Base-by-base conservation (phyloP, 225 moss, liverwort and hornwort genomes). In the Thuidium tamariscinum region DNA sequence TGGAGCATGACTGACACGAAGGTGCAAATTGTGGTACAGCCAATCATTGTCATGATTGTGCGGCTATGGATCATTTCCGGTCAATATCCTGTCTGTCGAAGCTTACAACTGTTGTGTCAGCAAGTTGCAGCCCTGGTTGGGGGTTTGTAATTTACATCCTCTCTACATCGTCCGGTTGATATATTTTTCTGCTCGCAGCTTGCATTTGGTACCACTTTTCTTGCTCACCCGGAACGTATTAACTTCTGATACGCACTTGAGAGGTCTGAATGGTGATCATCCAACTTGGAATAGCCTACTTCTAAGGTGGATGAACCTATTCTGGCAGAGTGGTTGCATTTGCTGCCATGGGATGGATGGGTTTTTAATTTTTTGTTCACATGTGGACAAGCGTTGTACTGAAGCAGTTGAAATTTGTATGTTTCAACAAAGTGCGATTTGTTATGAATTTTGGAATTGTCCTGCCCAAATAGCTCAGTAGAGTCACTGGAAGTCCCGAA, bases 31-130 rank as follows among this genome's bases (percentile, higher is more conserved):
- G 88, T 84, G 85, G 82, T 65, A 70, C 68, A 69, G 78, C 73
- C 60, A 59, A 90, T 88, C 73, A 82, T 90, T 65, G 82, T 77
- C 82, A 60, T 85, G 88, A 90, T 85, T 85, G 87, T 16, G 81
- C 77, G 67, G 74, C 52, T 67, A 19, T 88, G 36, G 86, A 79
- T 79, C n/a, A 20, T 67, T 78, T 56, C 37, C 13, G 32, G 60
- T 61, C 44, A 59, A 61, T 74, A 52, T 52, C 48, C 37, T 64
- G 66, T 52, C 12, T 77, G 52, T 34, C 39, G 77, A 77, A 76
- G 63, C 52, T 63, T 37, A 39, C 64, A 41, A 37, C 52, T 76
- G 30, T 64, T 76, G 32, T 64, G 54, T 67, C 77, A 42, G 30
- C 42, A 65, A 66, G 44, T 65, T 78, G 78, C 52, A 23, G 78